These are phyloP conservation scores for Wilcoxina mikolae DNA, from an alignment of 495 filamentous ascomycete species.

Conservation along the genomic window DNA sequence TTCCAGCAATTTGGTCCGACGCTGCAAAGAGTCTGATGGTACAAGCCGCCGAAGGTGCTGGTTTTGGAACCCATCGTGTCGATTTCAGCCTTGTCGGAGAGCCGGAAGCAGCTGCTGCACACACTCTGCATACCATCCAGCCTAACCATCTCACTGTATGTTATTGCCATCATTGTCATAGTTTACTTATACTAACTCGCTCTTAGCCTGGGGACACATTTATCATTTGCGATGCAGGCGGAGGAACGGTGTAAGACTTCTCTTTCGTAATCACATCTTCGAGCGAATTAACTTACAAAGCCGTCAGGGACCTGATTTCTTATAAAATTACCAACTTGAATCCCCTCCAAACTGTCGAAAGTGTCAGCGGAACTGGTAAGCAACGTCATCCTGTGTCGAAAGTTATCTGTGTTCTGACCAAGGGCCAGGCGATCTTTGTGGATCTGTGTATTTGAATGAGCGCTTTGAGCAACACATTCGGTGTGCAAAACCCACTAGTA, in stretches of 20 bases:
- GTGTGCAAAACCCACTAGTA: no score
- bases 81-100: slow-evolving; percentile 58
- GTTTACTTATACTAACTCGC: no score
- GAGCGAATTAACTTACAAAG: no score
- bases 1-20: slow-evolving; percentile 54
- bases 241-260: slow-evolving; percentile 41
- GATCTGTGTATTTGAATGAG: no score
- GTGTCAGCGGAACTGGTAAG: slow-evolving; percentile 37
- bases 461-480: slow-evolving; percentile 59
- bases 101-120: slow-evolving; percentile 63
- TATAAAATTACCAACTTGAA: slow-evolving; percentile 40
- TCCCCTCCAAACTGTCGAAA: slow-evolving; percentile 37
- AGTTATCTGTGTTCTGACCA: no score
- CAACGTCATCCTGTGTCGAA: no score
- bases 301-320: slow-evolving; percentile 33
- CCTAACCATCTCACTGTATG: slow-evolving; percentile 41
- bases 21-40: slow-evolving; percentile 55
- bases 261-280: no score
- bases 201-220: slow-evolving; percentile 13
- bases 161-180: no score
- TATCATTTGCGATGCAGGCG: slow-evolving; percentile 44
- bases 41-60: slow-evolving; percentile 49
- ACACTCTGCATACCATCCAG: slow-evolving; percentile 51
- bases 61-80: slow-evolving; percentile 26
- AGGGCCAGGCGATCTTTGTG: no score